Evolutionary conservation across 352 stramenopile species (phyloP), one percentile per base, ranked within the genome.

Genomic region (Thalassiosira pacifica): DNA sequence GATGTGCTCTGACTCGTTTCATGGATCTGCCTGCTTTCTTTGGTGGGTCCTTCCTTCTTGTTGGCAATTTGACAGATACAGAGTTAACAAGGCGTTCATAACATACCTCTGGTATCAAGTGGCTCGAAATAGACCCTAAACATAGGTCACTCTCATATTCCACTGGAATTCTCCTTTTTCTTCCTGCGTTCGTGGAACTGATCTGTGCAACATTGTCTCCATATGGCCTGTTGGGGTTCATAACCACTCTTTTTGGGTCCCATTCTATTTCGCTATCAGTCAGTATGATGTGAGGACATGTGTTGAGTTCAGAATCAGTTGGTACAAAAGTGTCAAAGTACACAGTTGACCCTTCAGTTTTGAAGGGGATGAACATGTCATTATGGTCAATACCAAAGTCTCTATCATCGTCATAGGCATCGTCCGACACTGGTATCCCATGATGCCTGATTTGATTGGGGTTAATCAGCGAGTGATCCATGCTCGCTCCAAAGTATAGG

Each of bases 391-490:
- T 71, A 2, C 63, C 75, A 24, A 76, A 57, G 24, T 48, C 22
- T n/a, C n/a, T 10, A 29, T 9, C 16, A 13, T 2, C 3, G 22
- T 82, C 22, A 34, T 63, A 86, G 3, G 79, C 53, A 26, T 86
- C 61, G 65, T 86, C 79, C 5, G 2, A 81, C 24, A 81, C 52
- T 11, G 5, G 0, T 18, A 88, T 78, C 3, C 81, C 75, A 60
- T 53, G 72, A n/a, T 42, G 9, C 18, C 81, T 31, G 1, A 80
- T 79, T 32, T 88, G 82, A 55, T 88, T 88, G 22, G 86, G 83
- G 55, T 79, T 85, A n/a, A 89, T 40, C 19, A 91, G 53, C 22
- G 74, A 79, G 13, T 79, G 34, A 57, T 84, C 29, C 59, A 88
- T 67, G 48, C 16, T 34, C 32, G 66, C 61, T 34, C 48, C 37